Percentiles rank a stretch among this genome's conserved stretches.
Conservation (phyloP, 768 basidiomycete species). For the Boletus tomentosulus region DNA sequence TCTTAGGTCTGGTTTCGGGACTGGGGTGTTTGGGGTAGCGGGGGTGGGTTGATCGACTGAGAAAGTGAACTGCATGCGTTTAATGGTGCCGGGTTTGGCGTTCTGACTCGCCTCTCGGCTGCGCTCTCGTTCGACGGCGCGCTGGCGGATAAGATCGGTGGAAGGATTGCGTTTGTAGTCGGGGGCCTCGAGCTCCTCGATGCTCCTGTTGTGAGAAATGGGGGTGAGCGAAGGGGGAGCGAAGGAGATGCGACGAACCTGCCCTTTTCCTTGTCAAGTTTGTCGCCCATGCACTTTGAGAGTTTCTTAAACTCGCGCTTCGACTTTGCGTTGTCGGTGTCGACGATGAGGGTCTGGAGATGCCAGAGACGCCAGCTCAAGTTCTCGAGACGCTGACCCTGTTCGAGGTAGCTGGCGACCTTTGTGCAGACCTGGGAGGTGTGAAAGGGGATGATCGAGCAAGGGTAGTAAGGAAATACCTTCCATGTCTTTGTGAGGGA, state of each 20-base stretch:
- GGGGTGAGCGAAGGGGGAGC: constrained; percentile 14
- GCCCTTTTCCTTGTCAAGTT: constrained; percentile 90
- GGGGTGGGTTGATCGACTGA: constrained; percentile 69
- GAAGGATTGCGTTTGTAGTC: constrained; percentile 79
- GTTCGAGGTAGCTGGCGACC: constrained; percentile 87
- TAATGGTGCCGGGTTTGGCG: constrained; percentile 66
- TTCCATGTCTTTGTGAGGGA: constrained; percentile 90
- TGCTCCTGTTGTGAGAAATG: constrained; percentile 50
- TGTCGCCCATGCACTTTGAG: constrained; percentile 85
- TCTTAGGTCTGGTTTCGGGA: constrained; percentile 63
- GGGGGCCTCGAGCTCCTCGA: constrained; percentile 81
- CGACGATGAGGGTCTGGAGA: constrained; percentile 87
- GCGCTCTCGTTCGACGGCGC: constrained; percentile 79
- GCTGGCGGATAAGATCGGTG: constrained; percentile 74
- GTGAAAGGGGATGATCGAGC: constrained; percentile 6
- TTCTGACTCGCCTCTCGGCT: constrained; percentile 65
- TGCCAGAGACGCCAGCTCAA: constrained; percentile 92
- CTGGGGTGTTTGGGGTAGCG: constrained; percentile 37
- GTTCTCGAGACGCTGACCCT: constrained; percentile 89
- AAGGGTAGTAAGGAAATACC: constrained; percentile 37
- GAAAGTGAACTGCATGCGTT: constrained; percentile 89
- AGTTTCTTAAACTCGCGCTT: constrained; percentile 90
- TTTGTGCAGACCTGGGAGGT: constrained; percentile 73
- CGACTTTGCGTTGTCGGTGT: constrained; percentile 80
- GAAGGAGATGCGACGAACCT: constrained; percentile 47